A percentile compares a stretch with the other conserved stretches of the same genome.
Conservation (phyloP, 148 eudicot species). For the Tetragonia tetragonoides region DNA sequence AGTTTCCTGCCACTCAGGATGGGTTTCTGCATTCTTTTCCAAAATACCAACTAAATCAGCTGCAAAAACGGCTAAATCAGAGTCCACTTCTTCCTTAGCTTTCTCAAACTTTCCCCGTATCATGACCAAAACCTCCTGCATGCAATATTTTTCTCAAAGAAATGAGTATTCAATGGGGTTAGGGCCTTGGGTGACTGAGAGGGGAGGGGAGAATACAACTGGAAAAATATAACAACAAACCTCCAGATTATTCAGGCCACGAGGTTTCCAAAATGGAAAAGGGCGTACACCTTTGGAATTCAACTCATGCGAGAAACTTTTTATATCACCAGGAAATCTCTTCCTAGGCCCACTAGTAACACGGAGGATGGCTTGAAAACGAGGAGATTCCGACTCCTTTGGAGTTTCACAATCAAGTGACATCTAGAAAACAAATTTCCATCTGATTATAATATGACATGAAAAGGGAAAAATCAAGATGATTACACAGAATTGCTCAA, state of each 20-base stretch:
- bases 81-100: constrained; percentile 98
- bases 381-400: constrained; percentile 99
- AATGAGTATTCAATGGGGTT: constrained; percentile 5
- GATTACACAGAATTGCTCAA: neutral
- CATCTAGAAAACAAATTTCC: constrained; percentile 33
- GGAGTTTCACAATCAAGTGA: constrained; percentile 91
- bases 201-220: neutral
- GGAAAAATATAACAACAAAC: constrained; percentile 28
- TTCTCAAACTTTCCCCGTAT: constrained; percentile 90
- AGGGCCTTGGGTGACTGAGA: neutral
- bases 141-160: constrained; percentile 2
- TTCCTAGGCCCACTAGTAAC: constrained; percentile 94
- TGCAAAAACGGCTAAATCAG: constrained; percentile 89
- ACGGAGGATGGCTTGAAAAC: constrained; percentile 97
- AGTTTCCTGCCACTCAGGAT: constrained; percentile 96
- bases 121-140: constrained; percentile 89
- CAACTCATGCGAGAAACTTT: constrained; percentile 95
- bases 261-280: constrained; percentile 91
- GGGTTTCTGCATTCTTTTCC: constrained; percentile 87
- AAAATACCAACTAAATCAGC: constrained; percentile 88
- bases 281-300: constrained; percentile 99
- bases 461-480: neutral
- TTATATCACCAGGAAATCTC: constrained; percentile 84
- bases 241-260: constrained; percentile 91
- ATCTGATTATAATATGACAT: constrained; percentile 4